Evolutionary conservation across 2,329 filamentous ascomycete species (phyloP).

Genomic region (Pestalotiopsis sp.): DNA sequence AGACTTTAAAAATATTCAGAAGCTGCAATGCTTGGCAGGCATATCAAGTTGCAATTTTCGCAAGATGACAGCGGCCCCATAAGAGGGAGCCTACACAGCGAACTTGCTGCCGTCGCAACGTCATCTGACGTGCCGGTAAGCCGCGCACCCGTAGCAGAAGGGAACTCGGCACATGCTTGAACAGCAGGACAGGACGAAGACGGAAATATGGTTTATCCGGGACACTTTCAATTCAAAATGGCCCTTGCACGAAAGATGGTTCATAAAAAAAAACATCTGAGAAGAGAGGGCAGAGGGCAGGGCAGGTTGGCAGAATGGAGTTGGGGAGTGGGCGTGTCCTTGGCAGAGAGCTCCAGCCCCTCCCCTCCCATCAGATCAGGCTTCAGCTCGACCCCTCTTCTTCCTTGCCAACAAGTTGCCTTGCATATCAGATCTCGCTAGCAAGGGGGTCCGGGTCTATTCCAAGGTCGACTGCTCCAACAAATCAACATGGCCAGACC

Average conservation of each 20-base stretch:
- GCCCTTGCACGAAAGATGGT: not conserved
- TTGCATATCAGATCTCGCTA: not conserved
- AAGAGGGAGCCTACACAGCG: not conserved
- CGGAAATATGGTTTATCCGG: not conserved
- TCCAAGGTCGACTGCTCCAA: not conserved
- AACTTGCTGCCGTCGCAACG: not conserved
- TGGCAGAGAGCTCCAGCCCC: not conserved
- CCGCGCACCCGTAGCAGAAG: not conserved
- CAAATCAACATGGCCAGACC: not conserved
- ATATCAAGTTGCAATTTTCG: slow-evolving; percentile 2
- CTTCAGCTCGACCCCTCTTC: not conserved
- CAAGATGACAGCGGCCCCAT: slow-evolving; percentile 3
- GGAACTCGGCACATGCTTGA: slow-evolving; percentile 8
- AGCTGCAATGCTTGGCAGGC: not conserved
- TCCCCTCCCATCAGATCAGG: not conserved
- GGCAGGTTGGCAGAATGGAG: not conserved
- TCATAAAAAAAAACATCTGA: too few relatives aligned
- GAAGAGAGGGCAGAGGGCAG: too few relatives aligned
- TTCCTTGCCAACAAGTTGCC: not conserved
- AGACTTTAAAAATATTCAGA: not conserved
- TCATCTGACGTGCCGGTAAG: slow-evolving; percentile 7
- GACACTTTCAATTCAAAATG: not conserved
- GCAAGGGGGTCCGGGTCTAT: not conserved
- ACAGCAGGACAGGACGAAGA: not conserved
- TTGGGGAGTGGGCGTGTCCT: not conserved